These are phyloP conservation scores for Yamadazyma phyllophila DNA, from an alignment of 805 yeast species.

Conservation along the genomic window DNA sequence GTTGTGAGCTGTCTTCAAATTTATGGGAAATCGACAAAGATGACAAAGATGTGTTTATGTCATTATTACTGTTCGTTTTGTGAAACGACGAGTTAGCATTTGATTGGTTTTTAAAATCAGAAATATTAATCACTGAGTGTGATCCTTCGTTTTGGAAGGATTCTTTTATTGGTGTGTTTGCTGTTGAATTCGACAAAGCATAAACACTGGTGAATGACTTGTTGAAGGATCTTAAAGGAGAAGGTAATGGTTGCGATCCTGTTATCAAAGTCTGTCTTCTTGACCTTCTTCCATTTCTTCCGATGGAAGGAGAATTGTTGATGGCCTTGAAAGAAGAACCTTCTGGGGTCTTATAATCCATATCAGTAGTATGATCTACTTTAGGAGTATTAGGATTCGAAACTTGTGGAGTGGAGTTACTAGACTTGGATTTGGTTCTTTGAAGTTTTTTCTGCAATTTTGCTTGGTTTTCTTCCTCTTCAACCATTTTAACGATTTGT, in stretches of 20 bases:
- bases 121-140: constrained; percentile 17
- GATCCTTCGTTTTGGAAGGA: constrained; percentile 11
- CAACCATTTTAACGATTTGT: constrained; percentile 66
- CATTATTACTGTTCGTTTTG: constrained; percentile 13
- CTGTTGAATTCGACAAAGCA: constrained; percentile 36
- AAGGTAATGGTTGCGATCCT: constrained; percentile 91
- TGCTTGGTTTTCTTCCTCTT: constrained; percentile 53
- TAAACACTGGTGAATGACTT: constrained; percentile 38
- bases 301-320: constrained; percentile 35
- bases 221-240: constrained; percentile 68
- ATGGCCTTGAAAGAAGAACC: constrained; percentile 7
- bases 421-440: constrained; percentile 30
- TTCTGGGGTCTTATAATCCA: constrained; percentile 7
- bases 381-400: constrained; percentile 17
- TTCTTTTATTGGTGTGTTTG: constrained; percentile 37
- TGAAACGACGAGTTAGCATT: constrained; percentile 6
- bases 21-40: constrained; percentile 40
- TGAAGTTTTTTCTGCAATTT: constrained; percentile 43
- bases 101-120: constrained; percentile 12
- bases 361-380: constrained; percentile 5
- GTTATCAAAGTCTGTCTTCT: constrained; percentile 78
- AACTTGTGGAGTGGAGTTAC: constrained; percentile 11
- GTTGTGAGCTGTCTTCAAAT: constrained; percentile 5
- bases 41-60: constrained; percentile 36
- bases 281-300: constrained; percentile 49